These are phyloP conservation scores for Blastocladiella emersonii DNA, from an alignment of 371 early-diverging fungal species.

Conservation along the genomic window DNA sequence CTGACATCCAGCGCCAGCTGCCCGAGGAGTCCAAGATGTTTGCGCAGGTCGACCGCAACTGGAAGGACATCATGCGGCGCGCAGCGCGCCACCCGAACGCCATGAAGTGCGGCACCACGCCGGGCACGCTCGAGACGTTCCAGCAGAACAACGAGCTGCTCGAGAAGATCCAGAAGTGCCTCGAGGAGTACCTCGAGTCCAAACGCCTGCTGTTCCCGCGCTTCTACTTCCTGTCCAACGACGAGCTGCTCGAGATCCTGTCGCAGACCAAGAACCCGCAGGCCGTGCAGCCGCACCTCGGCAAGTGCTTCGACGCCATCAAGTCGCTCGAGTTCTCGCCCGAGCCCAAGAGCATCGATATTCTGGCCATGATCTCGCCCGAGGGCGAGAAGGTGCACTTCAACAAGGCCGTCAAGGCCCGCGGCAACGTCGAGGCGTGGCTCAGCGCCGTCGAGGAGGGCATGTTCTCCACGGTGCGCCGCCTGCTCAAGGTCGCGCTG, in stretches of 20 bases:
- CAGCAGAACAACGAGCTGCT: slow-evolving; percentile 44
- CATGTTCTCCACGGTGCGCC: slow-evolving; percentile 37
- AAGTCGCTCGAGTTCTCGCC: slow-evolving; percentile 37
- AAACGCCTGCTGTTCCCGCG: slow-evolving; percentile 47
- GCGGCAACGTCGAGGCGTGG: slow-evolving; percentile 45
- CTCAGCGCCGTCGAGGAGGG: slow-evolving; percentile 34
- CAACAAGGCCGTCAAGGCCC: slow-evolving; percentile 32
- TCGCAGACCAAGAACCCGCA: slow-evolving; percentile 47
- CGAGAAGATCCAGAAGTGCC: slow-evolving; percentile 45
- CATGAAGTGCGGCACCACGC: slow-evolving; percentile 39
- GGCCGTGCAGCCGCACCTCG: slow-evolving; percentile 43
- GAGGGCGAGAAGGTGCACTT: slow-evolving; percentile 42
- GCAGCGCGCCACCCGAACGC: slow-evolving; percentile 45
- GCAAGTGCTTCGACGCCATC: slow-evolving; percentile 40
- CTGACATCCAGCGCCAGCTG: slow-evolving; percentile 50
- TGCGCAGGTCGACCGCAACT: slow-evolving; percentile 43
- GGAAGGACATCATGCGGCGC: slow-evolving; percentile 45
- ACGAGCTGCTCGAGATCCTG: slow-evolving; percentile 41
- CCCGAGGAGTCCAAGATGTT: slow-evolving; percentile 49
- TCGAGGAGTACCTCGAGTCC: slow-evolving; percentile 42
- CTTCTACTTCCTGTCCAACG: slow-evolving; percentile 48
- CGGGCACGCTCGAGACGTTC: slow-evolving; percentile 38
- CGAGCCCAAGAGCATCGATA: slow-evolving; percentile 46
- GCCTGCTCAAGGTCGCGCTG: slow-evolving; percentile 36
- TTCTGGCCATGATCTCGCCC: slow-evolving; percentile 33